These are phyloP conservation scores for Suhomyces pyralidae DNA, from an alignment of 805 yeast species.

Conservation along the genomic window DNA sequence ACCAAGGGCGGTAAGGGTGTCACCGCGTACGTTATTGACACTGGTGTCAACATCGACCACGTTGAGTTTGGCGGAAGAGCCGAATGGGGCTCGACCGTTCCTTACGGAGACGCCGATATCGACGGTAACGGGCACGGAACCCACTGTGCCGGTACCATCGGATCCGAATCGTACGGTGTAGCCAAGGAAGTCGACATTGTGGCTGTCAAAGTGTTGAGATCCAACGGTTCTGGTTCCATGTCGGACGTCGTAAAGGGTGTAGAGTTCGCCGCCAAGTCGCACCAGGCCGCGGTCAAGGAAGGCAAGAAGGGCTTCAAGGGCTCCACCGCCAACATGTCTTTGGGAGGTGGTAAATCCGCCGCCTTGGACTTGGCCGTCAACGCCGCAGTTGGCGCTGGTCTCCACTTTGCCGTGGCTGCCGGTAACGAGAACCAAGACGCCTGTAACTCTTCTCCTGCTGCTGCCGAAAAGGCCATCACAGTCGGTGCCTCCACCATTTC, in stretches of 20 bases:
- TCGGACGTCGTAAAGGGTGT: conserved; percentile 83
- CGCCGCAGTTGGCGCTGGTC: conserved; percentile 55
- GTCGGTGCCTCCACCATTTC: conserved; percentile 48
- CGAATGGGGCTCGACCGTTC: conserved; percentile 79
- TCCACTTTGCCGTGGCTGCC: conserved; percentile 62
- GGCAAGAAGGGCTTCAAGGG: conserved; percentile 51
- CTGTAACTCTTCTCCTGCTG: conserved; percentile 58
- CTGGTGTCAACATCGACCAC: conserved; percentile 78
- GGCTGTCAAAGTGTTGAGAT: conserved; percentile 80
- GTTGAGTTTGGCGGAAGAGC: conserved; percentile 83
- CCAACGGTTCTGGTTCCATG: conserved; percentile 81
- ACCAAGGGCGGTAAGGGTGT: conserved; percentile 78
- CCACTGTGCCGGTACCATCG: conserved; percentile 96
- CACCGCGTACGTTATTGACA: conserved; percentile 84
- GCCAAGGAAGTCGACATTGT: conserved; percentile 77
- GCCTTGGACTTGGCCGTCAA: conserved; percentile 57
- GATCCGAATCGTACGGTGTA: conserved; percentile 74
- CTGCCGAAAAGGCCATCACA: conserved; percentile 53
- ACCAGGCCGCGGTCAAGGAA: conserved; percentile 44
- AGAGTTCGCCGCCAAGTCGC: conserved; percentile 77
- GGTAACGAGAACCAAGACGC: conserved; percentile 63
- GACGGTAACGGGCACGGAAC: conserved; percentile 96
- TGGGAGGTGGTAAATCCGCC: conserved; percentile 57
- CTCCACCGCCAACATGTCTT: conserved; percentile 60
- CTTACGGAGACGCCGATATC: conserved; percentile 61